Conservation (phyloP, 352 stramenopile genomes). For the Blastocystis sp. region DNA sequence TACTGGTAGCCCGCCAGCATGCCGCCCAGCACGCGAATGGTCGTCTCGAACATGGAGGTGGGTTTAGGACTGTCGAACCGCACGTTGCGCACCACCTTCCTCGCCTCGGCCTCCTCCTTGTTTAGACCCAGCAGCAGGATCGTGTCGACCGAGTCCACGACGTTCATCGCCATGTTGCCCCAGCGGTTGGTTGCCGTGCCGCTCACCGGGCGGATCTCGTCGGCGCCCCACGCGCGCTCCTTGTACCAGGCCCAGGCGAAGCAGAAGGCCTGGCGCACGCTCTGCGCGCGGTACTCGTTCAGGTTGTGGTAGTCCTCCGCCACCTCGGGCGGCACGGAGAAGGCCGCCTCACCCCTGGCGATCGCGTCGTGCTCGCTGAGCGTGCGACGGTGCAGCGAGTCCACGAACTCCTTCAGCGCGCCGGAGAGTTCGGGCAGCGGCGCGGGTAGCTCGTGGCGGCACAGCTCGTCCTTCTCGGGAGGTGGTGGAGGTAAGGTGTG, state of each 20-base stretch:
- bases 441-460: background rate
- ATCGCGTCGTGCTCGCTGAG: background rate
- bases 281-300: background rate
- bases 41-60: conserved; percentile 92
- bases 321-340: background rate
- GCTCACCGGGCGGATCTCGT: background rate
- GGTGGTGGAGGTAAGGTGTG: background rate
- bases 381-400: background rate
- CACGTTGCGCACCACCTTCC: conserved; percentile 74
- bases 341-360: background rate
- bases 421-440: background rate
- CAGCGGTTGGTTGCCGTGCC: background rate
- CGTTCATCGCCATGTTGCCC: conserved; percentile 74
- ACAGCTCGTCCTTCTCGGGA: conserved; percentile 3
- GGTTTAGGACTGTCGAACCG: conserved; percentile 81
- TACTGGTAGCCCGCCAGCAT: conserved; percentile 89
- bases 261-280: background rate
- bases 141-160: conserved; percentile 81
- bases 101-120: conserved; percentile 78
- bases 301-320: background rate
- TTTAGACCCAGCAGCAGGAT: conserved; percentile 78
- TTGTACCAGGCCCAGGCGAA: background rate
- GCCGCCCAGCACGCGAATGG: conserved; percentile 90
- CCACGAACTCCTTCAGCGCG: background rate
- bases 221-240: conserved; percentile 11